Conservation (phyloP, 768 basidiomycete genomes). For the Termitomyces sp. region DNA sequence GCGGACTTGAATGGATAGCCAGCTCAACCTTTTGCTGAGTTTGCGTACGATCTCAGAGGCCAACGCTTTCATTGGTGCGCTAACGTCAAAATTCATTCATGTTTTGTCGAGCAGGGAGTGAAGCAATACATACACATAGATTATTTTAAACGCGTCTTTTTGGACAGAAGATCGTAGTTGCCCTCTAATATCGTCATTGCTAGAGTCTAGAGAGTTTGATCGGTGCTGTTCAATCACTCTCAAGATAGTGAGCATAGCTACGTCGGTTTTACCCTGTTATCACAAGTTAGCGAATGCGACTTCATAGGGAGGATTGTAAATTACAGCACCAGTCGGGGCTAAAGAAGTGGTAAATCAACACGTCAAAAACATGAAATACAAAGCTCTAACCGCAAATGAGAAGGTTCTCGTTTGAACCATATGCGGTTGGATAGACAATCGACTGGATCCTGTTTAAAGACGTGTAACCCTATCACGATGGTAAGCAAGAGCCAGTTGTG, state of each 20-base stretch:
- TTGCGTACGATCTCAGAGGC: slow-evolving; percentile 95
- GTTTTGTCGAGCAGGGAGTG: neutral
- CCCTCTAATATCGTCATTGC: slow-evolving; percentile 12
- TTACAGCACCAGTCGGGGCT: slow-evolving; percentile 97
- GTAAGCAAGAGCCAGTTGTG: neutral
- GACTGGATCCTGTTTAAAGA: slow-evolving; percentile 93
- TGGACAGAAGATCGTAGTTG: slow-evolving; percentile 49
- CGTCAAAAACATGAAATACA: neutral
- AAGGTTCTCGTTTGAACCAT: slow-evolving; percentile 94
- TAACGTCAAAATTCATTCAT: slow-evolving; percentile 21
- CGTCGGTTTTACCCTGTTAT: slow-evolving; percentile 94
- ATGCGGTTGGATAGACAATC: slow-evolving; percentile 90
- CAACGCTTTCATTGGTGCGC: slow-evolving; percentile 97
- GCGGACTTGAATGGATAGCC: slow-evolving; percentile 82
- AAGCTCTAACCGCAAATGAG: slow-evolving; percentile 73
- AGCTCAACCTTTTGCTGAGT: slow-evolving; percentile 80
- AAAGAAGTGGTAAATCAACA: slow-evolving; percentile 5
- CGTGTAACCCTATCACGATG: slow-evolving; percentile 62
- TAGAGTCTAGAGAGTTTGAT: slow-evolving; percentile 12
- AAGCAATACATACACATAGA: slow-evolving; percentile 73
- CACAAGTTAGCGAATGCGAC: slow-evolving; percentile 3
- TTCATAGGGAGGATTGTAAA: slow-evolving; percentile 21
- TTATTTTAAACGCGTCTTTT: slow-evolving; percentile 83
- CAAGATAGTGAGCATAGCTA: slow-evolving; percentile 91
- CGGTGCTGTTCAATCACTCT: slow-evolving; percentile 78